Percentiles rank a stretch among this genome's conserved stretches.
These are phyloP conservation scores for Penicillium sp. DNA, from an alignment of 2,329 filamentous ascomycete species.

Conservation along the genomic window DNA sequence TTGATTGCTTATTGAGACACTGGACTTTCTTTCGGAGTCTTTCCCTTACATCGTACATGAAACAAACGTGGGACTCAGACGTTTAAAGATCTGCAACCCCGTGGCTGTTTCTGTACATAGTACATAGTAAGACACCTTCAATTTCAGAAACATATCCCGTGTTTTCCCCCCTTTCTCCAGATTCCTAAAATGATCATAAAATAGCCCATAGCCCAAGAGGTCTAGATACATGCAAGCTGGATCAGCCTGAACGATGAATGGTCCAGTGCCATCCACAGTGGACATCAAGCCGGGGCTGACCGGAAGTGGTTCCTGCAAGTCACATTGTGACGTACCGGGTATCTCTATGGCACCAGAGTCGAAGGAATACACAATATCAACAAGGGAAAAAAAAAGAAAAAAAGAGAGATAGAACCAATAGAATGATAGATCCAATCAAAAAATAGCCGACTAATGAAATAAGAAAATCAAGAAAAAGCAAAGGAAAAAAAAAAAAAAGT, in stretches of 20 bases:
- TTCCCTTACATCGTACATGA: slow-evolving; percentile 1
- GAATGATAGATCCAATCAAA: not conserved
- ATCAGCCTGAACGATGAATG: slow-evolving; percentile 3
- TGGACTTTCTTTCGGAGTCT: not conserved
- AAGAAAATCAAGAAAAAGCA: not conserved
- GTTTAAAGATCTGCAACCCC: not conserved
- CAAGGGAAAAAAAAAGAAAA: not conserved
- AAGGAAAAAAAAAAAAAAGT: not conserved
- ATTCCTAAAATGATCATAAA: not conserved
- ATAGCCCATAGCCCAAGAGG: not conserved
- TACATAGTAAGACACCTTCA: not conserved
- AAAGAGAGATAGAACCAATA: not conserved
- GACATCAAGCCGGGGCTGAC: slow-evolving; percentile 13
- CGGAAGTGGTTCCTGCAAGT: slow-evolving; percentile 13
- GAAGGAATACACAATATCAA: not conserved
- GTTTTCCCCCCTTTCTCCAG: not conserved
- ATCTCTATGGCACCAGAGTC: not conserved
- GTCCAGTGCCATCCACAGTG: slow-evolving; percentile 4
- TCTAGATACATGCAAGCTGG: slow-evolving; percentile 3
- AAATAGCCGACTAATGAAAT: not conserved
- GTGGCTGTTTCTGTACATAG: not conserved
- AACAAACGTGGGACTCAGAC: slow-evolving; percentile 1
- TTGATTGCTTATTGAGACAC: not conserved
- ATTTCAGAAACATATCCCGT: slow-evolving; percentile 1
- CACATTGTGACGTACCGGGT: slow-evolving; percentile 10